Evolutionary conservation across 495 filamentous ascomycete species (phyloP).

Genomic region (Filosporella fistucella): DNA sequence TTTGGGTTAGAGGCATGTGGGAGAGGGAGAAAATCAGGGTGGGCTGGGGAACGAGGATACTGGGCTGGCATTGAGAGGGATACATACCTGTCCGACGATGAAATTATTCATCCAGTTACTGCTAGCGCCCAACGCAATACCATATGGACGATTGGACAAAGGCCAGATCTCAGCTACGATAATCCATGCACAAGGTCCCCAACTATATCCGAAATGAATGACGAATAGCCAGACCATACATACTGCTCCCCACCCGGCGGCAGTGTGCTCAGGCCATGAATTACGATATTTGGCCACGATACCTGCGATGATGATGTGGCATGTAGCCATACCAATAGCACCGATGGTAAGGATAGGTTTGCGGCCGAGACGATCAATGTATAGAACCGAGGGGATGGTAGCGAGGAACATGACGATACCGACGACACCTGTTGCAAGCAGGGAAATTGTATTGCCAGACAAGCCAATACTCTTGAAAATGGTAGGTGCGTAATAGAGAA

Average conservation of each 20-base stretch:
- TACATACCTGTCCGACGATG: constrained; percentile 31
- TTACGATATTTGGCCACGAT: constrained; percentile 63
- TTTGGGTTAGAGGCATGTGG: neutral
- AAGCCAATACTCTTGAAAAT: constrained; percentile 72
- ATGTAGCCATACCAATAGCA: constrained; percentile 53
- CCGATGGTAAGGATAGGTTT: constrained; percentile 54
- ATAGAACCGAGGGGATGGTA: constrained; percentile 65
- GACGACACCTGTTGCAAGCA: constrained; percentile 76
- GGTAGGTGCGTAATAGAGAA: constrained; percentile 64
- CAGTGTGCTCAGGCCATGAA: constrained; percentile 50
- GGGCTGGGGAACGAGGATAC: too few relatives aligned
- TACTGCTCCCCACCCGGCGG: constrained; percentile 73
- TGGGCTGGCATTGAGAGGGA: too few relatives aligned
- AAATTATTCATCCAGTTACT: constrained; percentile 61
- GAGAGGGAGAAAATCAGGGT: neutral
- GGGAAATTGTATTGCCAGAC: constrained; percentile 53
- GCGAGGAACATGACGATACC: constrained; percentile 71
- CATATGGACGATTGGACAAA: constrained; percentile 65
- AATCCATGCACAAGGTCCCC: constrained; percentile 70
- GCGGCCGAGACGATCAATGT: constrained; percentile 55
- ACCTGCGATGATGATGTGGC: constrained; percentile 69
- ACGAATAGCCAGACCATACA: constrained; percentile 83
- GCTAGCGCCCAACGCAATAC: constrained; percentile 65
- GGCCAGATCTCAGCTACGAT: constrained; percentile 76
- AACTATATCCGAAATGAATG: constrained; percentile 74